phyloP scores from a whole-genome alignment of 345 rosid species.

The Linum trigynum region DNA sequence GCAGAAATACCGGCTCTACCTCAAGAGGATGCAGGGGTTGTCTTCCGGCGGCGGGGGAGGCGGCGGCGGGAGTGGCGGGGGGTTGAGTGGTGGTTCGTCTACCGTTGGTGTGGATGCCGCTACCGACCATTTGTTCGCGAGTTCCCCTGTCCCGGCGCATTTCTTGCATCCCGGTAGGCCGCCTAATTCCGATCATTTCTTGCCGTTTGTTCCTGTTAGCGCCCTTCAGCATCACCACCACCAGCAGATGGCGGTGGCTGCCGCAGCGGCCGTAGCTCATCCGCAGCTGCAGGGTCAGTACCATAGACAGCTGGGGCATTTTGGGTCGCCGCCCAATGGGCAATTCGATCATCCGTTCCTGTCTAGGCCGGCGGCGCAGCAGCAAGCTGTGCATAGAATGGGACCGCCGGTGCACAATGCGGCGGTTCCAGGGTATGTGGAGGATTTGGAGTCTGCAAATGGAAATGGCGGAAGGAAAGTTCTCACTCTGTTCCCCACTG shows the following conservation, averaged over 20 bases:
- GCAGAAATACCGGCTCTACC: conserved; percentile 71
- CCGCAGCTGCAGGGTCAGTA: conserved; percentile 59
- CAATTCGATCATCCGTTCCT: conserved; percentile 67
- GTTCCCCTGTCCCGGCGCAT: conserved; percentile 89
- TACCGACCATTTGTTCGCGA: conserved; percentile 85
- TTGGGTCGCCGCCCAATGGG: conserved; percentile 55
- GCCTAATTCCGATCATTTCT: conserved; percentile 63
- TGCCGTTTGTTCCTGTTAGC: conserved; percentile 65
- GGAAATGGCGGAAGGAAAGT: conserved; percentile 78
- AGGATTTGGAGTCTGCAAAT: conserved; percentile 71
- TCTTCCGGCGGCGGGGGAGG: conserved; percentile 46
- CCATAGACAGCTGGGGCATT: conserved; percentile 72
- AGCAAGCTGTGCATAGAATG: conserved; percentile 34
- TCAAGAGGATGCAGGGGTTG: conserved; percentile 77
- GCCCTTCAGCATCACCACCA: conserved; percentile 75
- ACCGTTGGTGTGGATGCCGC: conserved; percentile 54
- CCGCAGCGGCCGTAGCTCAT: conserved; percentile 31
- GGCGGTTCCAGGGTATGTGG: conserved; percentile 36
- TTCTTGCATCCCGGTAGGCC: conserved; percentile 57
- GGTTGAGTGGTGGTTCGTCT: conserved; percentile 24
- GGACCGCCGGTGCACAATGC: conserved; percentile 47
- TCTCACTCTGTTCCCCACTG: conserved; percentile 89
- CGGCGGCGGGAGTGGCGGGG: conserved; percentile 29
- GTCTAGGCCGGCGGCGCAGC: conserved; percentile 37
- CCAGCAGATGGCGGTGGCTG: conserved; percentile 50